Evolutionary conservation across 495 filamentous ascomycete genomes (phyloP).

Genomic region (Neurospora terricola): DNA sequence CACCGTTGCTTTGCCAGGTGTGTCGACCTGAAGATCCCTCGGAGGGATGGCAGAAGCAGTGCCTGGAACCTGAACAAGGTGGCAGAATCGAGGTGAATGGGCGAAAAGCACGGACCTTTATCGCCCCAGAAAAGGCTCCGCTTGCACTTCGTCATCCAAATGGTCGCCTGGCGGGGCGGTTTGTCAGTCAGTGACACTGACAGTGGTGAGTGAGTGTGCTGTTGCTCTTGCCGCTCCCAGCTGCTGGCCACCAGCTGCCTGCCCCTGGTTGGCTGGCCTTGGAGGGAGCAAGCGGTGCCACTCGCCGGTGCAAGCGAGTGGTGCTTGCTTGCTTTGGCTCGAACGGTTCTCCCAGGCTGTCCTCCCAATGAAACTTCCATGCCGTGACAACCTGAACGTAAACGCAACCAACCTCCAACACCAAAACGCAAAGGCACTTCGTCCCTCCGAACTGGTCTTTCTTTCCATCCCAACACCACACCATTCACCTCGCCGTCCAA

Average conservation of each 20-base stretch:
- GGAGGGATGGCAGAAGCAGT: neutral
- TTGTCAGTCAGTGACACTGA: neutral
- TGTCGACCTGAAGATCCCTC: neutral
- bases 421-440: constrained; percentile 1
- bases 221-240: constrained; percentile 2
- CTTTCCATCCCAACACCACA: neutral
- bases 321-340: neutral
- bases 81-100: constrained; percentile 6
- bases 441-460: neutral
- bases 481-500: neutral
- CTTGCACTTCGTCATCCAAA: constrained; percentile 26
- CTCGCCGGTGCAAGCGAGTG: neutral
- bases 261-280: constrained; percentile 9
- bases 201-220: neutral
- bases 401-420: neutral
- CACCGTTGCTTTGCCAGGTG: neutral
- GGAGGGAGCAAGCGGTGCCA: neutral
- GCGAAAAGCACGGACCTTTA: constrained; percentile 22
- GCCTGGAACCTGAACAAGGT: neutral
- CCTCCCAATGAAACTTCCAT: constrained; percentile 1
- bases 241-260: constrained; percentile 2
- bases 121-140: constrained; percentile 21
- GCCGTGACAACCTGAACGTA: neutral
- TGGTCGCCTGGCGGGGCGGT: constrained; percentile 21
- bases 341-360: neutral